Conservation (phyloP, 202 grass and related monocot species). For the Panicum virgatum region DNA sequence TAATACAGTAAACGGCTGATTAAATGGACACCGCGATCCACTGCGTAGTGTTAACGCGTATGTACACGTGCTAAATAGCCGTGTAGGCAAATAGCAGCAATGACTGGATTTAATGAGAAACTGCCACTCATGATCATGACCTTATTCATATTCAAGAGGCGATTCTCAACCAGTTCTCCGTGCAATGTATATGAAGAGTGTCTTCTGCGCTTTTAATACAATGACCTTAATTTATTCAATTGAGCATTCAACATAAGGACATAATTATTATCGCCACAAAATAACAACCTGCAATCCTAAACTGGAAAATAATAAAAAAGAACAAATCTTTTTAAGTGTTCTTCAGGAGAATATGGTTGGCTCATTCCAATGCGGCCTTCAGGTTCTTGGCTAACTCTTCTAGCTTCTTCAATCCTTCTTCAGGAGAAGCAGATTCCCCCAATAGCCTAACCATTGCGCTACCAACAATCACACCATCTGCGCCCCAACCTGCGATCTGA, state of each 20-base stretch:
- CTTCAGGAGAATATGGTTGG: constrained; percentile 20
- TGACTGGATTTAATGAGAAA: neutral
- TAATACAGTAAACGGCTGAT: too few species aligned
- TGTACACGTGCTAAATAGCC: too few species aligned
- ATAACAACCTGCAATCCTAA: constrained; percentile 2
- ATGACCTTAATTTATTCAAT: constrained; percentile 41
- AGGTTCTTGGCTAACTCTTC: constrained; percentile 70
- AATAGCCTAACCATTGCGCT: constrained; percentile 83
- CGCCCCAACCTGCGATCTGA: constrained; percentile 78
- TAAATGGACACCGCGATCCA: too few species aligned
- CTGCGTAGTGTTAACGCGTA: too few species aligned
- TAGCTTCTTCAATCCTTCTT: constrained; percentile 85
- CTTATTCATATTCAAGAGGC: neutral
- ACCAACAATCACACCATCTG: constrained; percentile 91
- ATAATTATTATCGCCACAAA: constrained; percentile 45
- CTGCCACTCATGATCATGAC: neutral
- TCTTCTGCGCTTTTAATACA: neutral
- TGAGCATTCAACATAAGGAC: constrained; percentile 18
- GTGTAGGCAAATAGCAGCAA: too few species aligned
- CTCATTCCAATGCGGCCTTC: constrained; percentile 76
- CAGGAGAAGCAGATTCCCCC: constrained; percentile 65
- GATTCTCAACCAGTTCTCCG: neutral
- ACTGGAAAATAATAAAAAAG: neutral
- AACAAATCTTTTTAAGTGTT: neutral
- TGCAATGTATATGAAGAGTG: neutral